A percentile compares a stretch with the other conserved stretches of the same genome.
phyloP scores from a whole-genome alignment of 2,329 filamentous ascomycete genomes.

The Talaromyces albobiverticillius region DNA sequence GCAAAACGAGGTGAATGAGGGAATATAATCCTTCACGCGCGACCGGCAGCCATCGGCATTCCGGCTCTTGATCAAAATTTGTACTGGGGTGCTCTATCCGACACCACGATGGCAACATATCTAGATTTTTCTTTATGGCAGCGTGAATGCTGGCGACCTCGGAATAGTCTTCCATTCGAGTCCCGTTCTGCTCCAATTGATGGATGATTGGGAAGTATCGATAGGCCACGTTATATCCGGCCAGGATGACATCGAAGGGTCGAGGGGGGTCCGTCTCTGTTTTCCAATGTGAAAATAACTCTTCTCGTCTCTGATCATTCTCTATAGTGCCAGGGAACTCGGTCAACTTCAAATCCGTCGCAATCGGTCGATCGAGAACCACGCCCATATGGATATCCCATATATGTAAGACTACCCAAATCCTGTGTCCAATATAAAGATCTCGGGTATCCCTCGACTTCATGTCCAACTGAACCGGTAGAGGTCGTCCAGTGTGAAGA shows the following conservation, averaged over 20 bases:
- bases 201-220: slow-evolving; percentile 10
- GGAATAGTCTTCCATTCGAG: slow-evolving; percentile 8
- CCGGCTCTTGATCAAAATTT: slow-evolving; percentile 16
- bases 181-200: slow-evolving; percentile 3
- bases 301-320: slow-evolving; percentile 1
- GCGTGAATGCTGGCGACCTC: slow-evolving; percentile 15
- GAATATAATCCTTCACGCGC: slow-evolving; percentile 17
- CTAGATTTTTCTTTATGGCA: slow-evolving; percentile 13
- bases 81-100: slow-evolving; percentile 16
- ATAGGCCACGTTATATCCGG: slow-evolving; percentile 13
- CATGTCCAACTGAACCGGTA: not conserved
- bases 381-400: slow-evolving; percentile 23
- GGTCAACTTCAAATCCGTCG: slow-evolving; percentile 16
- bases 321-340: slow-evolving; percentile 13
- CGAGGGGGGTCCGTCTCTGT: slow-evolving; percentile 9
- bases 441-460: no score
- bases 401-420: slow-evolving; percentile 21
- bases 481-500: slow-evolving; percentile 17
- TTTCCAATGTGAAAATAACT: slow-evolving; percentile 15
- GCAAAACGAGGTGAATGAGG: slow-evolving; percentile 19
- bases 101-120: slow-evolving; percentile 19
- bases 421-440: slow-evolving; percentile 6
- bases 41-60: slow-evolving; percentile 18
- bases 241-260: slow-evolving; percentile 12
- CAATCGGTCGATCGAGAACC: slow-evolving; percentile 19